Evolutionary conservation across 148 eudicot genomes (phyloP).

Genomic region (Bassia scoparia): DNA sequence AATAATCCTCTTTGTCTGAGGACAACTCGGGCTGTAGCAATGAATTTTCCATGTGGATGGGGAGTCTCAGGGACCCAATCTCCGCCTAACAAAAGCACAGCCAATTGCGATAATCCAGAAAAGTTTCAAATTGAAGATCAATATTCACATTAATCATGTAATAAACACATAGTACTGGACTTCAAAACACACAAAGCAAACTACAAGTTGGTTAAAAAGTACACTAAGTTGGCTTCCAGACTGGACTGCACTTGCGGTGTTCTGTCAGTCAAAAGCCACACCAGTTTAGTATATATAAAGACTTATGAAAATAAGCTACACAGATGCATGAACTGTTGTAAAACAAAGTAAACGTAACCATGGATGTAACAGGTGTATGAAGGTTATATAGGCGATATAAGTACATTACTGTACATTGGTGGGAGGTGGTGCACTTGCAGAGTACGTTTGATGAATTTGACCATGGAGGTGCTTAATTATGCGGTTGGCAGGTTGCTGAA

Average conservation of each 20-base stretch:
- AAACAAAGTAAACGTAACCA: neutral
- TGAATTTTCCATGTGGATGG: constrained; percentile 58
- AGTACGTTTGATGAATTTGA: constrained; percentile 42
- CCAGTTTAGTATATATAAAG: constrained; percentile 20
- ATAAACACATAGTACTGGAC: neutral
- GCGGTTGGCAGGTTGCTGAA: constrained; percentile 47
- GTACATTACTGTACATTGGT: constrained; percentile 35
- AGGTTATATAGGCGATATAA: neutral
- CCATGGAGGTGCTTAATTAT: constrained; percentile 75
- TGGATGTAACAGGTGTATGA: neutral
- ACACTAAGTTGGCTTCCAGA: constrained; percentile 61
- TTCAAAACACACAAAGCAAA: neutral
- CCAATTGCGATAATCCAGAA: neutral
- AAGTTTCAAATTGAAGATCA: neutral
- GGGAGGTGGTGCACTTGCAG: constrained; percentile 39
- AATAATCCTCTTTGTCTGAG: constrained; percentile 58
- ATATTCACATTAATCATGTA: neutral
- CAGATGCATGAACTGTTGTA: constrained; percentile 2
- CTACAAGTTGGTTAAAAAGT: constrained; percentile 16
- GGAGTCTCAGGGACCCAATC: constrained; percentile 45
- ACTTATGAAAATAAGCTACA: neutral
- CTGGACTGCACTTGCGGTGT: constrained; percentile 47
- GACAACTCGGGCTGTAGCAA: constrained; percentile 74
- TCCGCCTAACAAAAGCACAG: constrained; percentile 45
- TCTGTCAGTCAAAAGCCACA: constrained; percentile 40